Base-by-base conservation (phyloP, 2,329 filamentous ascomycete genomes). In the Colletotrichum cordylinicola region DNA sequence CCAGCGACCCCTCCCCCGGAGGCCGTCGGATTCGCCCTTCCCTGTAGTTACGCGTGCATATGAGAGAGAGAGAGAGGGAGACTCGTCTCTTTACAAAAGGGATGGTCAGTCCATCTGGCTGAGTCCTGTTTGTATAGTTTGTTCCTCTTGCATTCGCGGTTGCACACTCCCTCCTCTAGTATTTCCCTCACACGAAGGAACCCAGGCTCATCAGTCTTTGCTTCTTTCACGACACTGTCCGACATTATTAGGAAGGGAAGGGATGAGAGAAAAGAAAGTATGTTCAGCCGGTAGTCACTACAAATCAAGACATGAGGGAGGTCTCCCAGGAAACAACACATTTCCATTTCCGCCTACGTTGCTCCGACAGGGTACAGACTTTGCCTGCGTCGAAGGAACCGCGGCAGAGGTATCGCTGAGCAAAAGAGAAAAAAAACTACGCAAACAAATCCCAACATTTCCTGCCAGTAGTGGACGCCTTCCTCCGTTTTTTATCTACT, bases 391-490 rank as follows among this genome's bases (percentile, higher is more conserved):
- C 43, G 39, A 58, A 52, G 21, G 3, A 58, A 58, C 27, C 31
- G 58, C 70, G 60, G 65, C 74, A 74, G 58, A 68, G 74, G 70
- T 74, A 76, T 76, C 74, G 74, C 62, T 64, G 37, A 62, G 39
- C 64, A 70, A 35, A 29, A 56, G 3, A n/a, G 8, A 33, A 21
- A n/a, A 15, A 64, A 64, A 37, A 35, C 21, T 3, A 70, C 55
- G 43, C 43, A 52, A 52, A 52, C 43, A 67, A 52, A 6, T 58
- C 64, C 43, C 56, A 35, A 27, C 21, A 27, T 31, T 62, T 29
- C 39, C 27, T 27, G 18, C 70, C 43, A 52, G 7, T 52, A 21
- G 60, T 31, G 37, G 21, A 61, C 21, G 35, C 35, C 58, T 15
- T 35, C 62, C 64, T 60, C 65, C 39, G 33, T 33, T 70, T 61